A percentile compares a stretch with the other conserved stretches of the same genome.
These are phyloP conservation scores for Plasmodium adleri DNA, from an alignment of 169 alveolate genomes.

Conservation along the genomic window DNA sequence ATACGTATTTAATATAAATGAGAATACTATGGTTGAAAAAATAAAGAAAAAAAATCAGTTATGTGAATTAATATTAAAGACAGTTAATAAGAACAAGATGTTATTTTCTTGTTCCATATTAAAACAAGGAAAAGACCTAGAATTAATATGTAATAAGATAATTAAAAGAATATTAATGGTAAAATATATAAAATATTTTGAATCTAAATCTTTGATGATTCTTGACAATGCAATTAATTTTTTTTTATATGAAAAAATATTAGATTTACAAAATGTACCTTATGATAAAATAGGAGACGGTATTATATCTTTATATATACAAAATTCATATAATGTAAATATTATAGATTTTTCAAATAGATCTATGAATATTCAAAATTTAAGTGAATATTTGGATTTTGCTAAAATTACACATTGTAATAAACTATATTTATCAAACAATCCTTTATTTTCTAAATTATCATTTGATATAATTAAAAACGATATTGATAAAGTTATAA, in stretches of 20 bases:
- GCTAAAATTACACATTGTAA: constrained; percentile 35
- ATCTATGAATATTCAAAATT: constrained; percentile 18
- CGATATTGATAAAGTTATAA: constrained; percentile 22
- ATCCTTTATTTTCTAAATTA: constrained; percentile 36
- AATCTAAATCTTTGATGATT: constrained; percentile 1
- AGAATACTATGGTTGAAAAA: constrained; percentile 5
- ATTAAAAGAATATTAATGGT: constrained; percentile 28
- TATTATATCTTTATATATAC: constrained; percentile 15
- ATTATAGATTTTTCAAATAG: constrained; percentile 45
- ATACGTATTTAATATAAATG: constrained; percentile 30
- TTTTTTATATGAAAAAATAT: constrained; percentile 39
- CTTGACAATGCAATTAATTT: constrained; percentile 40
- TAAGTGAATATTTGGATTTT: constrained; percentile 41
- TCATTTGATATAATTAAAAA: constrained; percentile 23
- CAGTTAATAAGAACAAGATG: not conserved
- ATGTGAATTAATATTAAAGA: constrained; percentile 18
- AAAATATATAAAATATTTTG: constrained; percentile 42
- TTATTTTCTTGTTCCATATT: constrained; percentile 8
- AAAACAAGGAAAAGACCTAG: constrained; percentile 11
- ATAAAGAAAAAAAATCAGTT: constrained; percentile 21
- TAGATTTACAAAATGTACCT: constrained; percentile 51
- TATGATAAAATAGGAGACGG: constrained; percentile 53
- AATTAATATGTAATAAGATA: constrained; percentile 18
- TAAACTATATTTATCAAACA: constrained; percentile 18
- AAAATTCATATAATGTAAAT: constrained; percentile 3